Percentiles rank a stretch among this genome's conserved stretches.
Evolutionary conservation across 2,329 filamentous ascomycete genomes (phyloP).

Genomic region (Fusarium udum): DNA sequence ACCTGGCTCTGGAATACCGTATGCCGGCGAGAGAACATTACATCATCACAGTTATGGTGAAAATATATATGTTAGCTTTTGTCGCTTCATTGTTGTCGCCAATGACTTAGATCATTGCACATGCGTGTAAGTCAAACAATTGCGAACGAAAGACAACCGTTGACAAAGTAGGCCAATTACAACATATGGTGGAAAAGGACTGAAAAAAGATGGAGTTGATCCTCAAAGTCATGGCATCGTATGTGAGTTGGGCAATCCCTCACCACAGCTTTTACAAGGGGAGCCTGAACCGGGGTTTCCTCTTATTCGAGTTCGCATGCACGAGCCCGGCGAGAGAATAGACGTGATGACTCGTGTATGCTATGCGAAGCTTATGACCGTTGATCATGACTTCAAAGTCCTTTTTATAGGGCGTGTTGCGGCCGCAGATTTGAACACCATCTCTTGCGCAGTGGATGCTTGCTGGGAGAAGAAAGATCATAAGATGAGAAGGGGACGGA

Average conservation of each 20-base stretch:
- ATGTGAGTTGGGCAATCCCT: fast-evolving
- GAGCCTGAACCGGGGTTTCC: fast-evolving
- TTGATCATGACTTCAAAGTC: fast-evolving
- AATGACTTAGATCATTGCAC: fast-evolving
- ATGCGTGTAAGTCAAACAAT: background rate
- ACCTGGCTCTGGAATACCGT: fast-evolving
- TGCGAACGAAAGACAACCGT: fast-evolving
- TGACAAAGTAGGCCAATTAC: fast-evolving
- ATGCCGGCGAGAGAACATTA: fast-evolving
- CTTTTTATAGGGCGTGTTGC: background rate
- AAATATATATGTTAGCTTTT: fast-evolving
- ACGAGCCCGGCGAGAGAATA: fast-evolving
- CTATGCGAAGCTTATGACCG: background rate
- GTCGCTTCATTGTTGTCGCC: background rate
- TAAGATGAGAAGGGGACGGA: background rate
- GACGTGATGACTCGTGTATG: fast-evolving
- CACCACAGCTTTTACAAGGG: background rate
- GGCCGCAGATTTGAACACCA: fast-evolving
- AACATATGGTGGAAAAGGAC: fast-evolving
- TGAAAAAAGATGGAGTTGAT: background rate
- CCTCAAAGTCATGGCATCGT: background rate
- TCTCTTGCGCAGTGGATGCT: fast-evolving
- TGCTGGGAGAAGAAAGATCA: fast-evolving
- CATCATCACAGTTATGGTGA: fast-evolving
- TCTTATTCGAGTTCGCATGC: background rate